A percentile compares a stretch with the other conserved stretches of the same genome.
These are phyloP conservation scores for Suillus weaverae DNA, from an alignment of 768 basidiomycete genomes.

Conservation along the genomic window DNA sequence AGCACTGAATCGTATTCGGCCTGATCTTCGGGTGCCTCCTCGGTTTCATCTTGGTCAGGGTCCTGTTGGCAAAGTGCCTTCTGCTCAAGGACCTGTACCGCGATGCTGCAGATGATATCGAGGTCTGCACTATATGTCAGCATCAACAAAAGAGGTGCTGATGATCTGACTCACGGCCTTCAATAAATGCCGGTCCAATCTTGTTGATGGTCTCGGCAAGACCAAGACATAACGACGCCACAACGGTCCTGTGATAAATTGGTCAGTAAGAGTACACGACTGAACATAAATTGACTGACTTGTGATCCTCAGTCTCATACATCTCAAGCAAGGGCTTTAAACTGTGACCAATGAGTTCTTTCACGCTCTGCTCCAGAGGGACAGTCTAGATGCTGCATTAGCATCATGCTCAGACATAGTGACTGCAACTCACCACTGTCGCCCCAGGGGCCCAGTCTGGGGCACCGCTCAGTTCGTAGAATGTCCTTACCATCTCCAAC, in stretches of 20 bases:
- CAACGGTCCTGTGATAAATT: conserved; percentile 64
- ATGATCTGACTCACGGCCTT: conserved; percentile 57
- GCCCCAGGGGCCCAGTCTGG: conserved; percentile 82
- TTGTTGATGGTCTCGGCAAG: conserved; percentile 91
- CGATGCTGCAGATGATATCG: conserved; percentile 77
- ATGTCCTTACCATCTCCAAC: conserved; percentile 84
- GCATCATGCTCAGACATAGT: conserved; percentile 6
- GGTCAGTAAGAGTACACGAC: conserved; percentile 18
- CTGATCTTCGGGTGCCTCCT: conserved; percentile 83
- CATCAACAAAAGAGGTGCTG: neutral
- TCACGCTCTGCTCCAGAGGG: conserved; percentile 67
- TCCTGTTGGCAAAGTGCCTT: conserved; percentile 97
- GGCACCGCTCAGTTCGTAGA: conserved; percentile 85
- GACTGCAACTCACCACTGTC: conserved; percentile 48
- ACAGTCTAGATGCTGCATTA: conserved; percentile 32
- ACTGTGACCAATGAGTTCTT: conserved; percentile 74
- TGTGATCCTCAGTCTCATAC: conserved; percentile 95
- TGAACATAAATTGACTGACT: conserved; percentile 58
- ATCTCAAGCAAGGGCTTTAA: conserved; percentile 78
- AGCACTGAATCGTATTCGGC: conserved; percentile 97
- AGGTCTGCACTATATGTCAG: conserved; percentile 47
- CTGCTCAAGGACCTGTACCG: conserved; percentile 85
- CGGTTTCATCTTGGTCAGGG: conserved; percentile 87
- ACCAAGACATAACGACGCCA: conserved; percentile 81
- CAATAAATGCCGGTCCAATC: conserved; percentile 84